Base-by-base conservation (phyloP, 2,329 filamentous ascomycete species). In the Cercospora berteroae region DNA sequence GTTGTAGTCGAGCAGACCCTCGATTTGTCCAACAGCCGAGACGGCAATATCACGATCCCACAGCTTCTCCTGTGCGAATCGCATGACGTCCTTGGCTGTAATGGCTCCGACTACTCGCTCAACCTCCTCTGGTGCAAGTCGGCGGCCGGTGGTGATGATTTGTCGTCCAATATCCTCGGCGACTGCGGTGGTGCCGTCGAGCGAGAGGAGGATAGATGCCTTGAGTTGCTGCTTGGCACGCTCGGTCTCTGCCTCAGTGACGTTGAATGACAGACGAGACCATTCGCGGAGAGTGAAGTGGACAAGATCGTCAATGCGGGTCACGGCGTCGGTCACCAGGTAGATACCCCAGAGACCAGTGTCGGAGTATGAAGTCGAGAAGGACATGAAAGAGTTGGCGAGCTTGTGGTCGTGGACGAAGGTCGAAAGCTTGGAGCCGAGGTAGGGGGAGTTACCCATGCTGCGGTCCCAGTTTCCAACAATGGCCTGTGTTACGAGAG, bases 291-390 rank as follows among this genome's bases (percentile, higher is more conserved):
- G 93, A 70, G 95, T 90, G 84, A 99, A 99, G 88, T 99, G 95
- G 76, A 97, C 91, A 63, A 99, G 90, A 81, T 99, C 95, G 78
- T 99, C 95, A 76, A 99, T 86, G 74, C 87, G 87, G 76, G 90
- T 93, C 76, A 91, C 83, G 83, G 95, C 91, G 83, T 97, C 94
- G 77, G 92, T 93, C 76, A 96, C 92, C 70, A 99, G 88, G 87
- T 99, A 99, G 86, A 98, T 98, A 84, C 95, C 95, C 95, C 95
- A 99, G 75, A 99, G 92, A 87, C 95, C 95, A 80, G 95, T 99
- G 82, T 99, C 95, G 79, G 94, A 98, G 85, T 99, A 99, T 87
- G 93, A 97, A 74, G 95, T 99, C 73, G 94, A 97, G 86, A 99
- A 99, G 86, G 92, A 96, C 96, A 99, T 99, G 88, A 97, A 99